phyloP scores from a whole-genome alignment of 805 yeast genomes.

The Clavispora carvajalis region DNA sequence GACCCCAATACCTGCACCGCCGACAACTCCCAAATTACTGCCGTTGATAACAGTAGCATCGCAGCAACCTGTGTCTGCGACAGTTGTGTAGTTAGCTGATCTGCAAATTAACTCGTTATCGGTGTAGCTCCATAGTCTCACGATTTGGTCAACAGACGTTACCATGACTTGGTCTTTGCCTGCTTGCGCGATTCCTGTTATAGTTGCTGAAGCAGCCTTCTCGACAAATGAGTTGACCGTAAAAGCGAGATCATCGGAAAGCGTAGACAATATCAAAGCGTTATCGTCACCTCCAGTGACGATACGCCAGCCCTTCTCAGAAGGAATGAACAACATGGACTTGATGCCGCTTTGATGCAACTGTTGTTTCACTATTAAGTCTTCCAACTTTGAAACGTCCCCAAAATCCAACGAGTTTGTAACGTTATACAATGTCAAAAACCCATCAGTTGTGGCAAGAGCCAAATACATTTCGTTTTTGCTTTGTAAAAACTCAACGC shows the following conservation, averaged over 20 bases:
- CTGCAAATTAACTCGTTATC: slow-evolving; percentile 18
- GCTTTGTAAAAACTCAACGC: slow-evolving; percentile 42
- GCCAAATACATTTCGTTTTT: slow-evolving; percentile 33
- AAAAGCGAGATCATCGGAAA: slow-evolving; percentile 17
- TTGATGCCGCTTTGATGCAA: slow-evolving; percentile 87
- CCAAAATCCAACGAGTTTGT: slow-evolving; percentile 14
- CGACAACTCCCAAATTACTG: slow-evolving; percentile 43
- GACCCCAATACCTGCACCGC: slow-evolving; percentile 77
- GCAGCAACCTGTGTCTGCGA: slow-evolving; percentile 86
- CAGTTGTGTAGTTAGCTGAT: slow-evolving; percentile 60
- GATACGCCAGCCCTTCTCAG: slow-evolving; percentile 23
- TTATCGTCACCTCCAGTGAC: slow-evolving; percentile 94
- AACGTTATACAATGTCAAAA: slow-evolving; percentile 57
- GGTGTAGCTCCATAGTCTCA: slow-evolving; percentile 56
- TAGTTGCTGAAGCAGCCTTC: slow-evolving; percentile 80
- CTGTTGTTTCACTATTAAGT: slow-evolving; percentile 36
- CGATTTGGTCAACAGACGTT: slow-evolving; percentile 79
- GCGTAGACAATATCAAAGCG: slow-evolving; percentile 39
- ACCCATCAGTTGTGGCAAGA: slow-evolving; percentile 81
- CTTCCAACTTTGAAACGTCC: slow-evolving; percentile 14
- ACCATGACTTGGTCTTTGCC: slow-evolving; percentile 35
- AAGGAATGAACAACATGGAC: slow-evolving; percentile 37
- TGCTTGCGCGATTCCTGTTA: slow-evolving; percentile 54
- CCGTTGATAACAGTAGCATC: slow-evolving; percentile 32
- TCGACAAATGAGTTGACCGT: slow-evolving; percentile 30